A percentile compares a stretch with the other conserved stretches of the same genome.
Evolutionary conservation across 768 basidiomycete species (phyloP).

Genomic region (Trametes cingulata): DNA sequence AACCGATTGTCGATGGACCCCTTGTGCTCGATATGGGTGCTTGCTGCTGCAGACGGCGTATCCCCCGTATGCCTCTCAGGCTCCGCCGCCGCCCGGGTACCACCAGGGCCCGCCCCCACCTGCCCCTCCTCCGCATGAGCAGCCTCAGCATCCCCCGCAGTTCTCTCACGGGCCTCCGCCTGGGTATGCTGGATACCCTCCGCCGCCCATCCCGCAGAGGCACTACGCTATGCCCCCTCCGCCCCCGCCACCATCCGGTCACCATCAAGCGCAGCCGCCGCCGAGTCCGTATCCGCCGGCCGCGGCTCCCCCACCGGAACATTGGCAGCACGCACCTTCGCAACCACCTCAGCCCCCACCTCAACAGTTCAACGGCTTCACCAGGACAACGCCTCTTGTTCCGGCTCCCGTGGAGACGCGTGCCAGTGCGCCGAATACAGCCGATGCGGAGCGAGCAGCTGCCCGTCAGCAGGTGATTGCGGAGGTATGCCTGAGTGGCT

Average conservation of each 20-base stretch:
- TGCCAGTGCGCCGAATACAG: conserved; percentile 32
- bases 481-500: conserved; percentile 38
- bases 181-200: conserved; percentile 29
- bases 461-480: conserved; percentile 33
- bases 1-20: conserved; percentile 21
- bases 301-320: conserved; percentile 20
- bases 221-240: conserved; percentile 24
- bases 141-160: conserved; percentile 41
- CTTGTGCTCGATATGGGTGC: conserved; percentile 12
- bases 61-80: conserved; percentile 45
- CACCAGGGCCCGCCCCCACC: conserved; percentile 41
- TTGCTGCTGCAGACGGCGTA: conserved; percentile 35
- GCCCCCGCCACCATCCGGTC: conserved; percentile 24
- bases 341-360: conserved; percentile 20
- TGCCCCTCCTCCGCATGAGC: conserved; percentile 42
- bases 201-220: conserved; percentile 24
- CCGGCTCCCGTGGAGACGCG: conserved; percentile 46
- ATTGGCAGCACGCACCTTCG: conserved; percentile 26
- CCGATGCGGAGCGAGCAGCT: conserved; percentile 39
- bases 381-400: conserved; percentile 41
- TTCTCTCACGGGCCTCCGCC: conserved; percentile 32
- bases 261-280: conserved; percentile 22
- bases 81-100: conserved; percentile 33
- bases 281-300: conserved; percentile 22
- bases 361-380: conserved; percentile 30